These are phyloP conservation scores for Thuidium tamariscinum DNA, from an alignment of 225 moss, liverwort and hornwort species.

Conservation along the genomic window DNA sequence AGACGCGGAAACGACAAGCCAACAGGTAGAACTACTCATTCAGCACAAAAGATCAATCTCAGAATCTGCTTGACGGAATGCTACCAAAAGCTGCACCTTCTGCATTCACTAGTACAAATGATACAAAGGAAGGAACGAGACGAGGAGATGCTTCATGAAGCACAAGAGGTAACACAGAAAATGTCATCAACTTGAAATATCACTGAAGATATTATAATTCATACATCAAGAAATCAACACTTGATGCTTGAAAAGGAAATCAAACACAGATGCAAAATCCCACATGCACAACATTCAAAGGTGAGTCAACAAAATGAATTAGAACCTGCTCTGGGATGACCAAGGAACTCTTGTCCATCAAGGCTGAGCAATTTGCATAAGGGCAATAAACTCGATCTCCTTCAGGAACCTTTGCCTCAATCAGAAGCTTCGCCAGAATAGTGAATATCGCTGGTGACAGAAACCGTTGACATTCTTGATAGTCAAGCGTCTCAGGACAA, in stretches of 20 bases:
- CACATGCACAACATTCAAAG: neutral
- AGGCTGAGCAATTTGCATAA: slow-evolving; percentile 61
- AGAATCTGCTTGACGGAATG: neutral
- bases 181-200: neutral
- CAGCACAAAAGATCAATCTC: neutral
- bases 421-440: slow-evolving; percentile 36
- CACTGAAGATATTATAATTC: neutral
- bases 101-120: neutral
- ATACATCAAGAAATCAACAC: neutral
- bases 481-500: slow-evolving; percentile 45
- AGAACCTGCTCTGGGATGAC: slow-evolving; percentile 18
- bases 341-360: slow-evolving; percentile 75
- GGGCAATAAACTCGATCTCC: slow-evolving; percentile 88
- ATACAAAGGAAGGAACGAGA: neutral
- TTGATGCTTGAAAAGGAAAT: neutral
- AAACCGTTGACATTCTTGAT: slow-evolving; percentile 48
- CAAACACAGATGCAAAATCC: neutral
- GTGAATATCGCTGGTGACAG: slow-evolving; percentile 33
- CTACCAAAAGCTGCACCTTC: neutral
- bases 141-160: neutral
- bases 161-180: neutral
- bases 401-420: slow-evolving; percentile 82
- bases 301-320: neutral
- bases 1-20: neutral
- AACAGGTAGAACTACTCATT: neutral